Conservation (phyloP, 108 stramenopile species). For the Nitzschia sp. region DNA sequence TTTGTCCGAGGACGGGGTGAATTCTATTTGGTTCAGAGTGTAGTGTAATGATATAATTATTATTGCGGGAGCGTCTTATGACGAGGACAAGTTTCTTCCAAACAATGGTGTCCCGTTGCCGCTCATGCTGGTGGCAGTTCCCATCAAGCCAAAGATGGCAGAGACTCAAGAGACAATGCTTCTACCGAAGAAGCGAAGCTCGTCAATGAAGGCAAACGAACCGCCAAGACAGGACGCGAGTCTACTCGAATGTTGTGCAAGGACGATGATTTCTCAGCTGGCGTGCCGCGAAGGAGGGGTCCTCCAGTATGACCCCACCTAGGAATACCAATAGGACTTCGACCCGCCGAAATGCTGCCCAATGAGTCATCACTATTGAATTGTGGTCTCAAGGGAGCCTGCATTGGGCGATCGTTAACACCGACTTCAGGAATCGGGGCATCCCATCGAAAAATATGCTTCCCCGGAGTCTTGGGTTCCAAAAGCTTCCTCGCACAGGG, state of each 20-base stretch:
- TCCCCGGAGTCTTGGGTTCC: neutral
- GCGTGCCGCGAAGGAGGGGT: neutral
- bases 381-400: neutral
- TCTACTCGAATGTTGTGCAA: neutral
- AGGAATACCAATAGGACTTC: neutral
- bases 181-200: conserved; percentile 14
- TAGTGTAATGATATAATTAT: too few relatives aligned
- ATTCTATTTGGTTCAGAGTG: too few relatives aligned
- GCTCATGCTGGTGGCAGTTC: too few relatives aligned
- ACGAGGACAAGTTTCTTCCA: too few relatives aligned
- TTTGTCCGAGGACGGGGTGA: too few relatives aligned
- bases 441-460: conserved; percentile 7
- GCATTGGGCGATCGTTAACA: neutral
- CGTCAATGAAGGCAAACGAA: neutral
- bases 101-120: too few relatives aligned
- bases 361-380: neutral
- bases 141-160: too few relatives aligned
- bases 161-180: neutral
- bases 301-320: neutral
- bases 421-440: too few relatives aligned
- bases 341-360: neutral
- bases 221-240: neutral
- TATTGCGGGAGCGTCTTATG: too few relatives aligned
- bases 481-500: neutral
- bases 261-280: neutral